Conservation (phyloP, 495 filamentous ascomycete species). For the Hyaloscypha bicolor region DNA sequence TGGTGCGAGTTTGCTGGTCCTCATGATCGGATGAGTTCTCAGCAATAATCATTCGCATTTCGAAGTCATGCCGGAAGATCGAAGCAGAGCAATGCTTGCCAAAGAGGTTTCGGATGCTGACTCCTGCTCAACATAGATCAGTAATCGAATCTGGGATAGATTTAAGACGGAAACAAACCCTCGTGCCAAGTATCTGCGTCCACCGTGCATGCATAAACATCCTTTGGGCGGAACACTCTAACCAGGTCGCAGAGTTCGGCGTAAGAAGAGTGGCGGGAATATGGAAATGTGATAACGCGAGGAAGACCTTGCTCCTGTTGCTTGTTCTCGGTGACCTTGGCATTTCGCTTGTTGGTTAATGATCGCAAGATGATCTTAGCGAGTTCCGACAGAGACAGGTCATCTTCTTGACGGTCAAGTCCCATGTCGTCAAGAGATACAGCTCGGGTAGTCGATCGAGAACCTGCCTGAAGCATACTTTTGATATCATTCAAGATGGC, state of each 20-base stretch:
- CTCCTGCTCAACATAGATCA: conserved; percentile 30
- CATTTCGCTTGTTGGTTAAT: conserved; percentile 11
- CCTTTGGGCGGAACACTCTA: conserved; percentile 65
- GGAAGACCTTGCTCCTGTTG: conserved; percentile 35
- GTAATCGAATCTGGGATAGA: background rate
- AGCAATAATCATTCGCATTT: conserved; percentile 47
- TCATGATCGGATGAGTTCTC: background rate
- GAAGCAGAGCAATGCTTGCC: conserved; percentile 65
- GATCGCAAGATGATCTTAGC: conserved; percentile 37
- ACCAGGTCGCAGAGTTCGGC: conserved; percentile 75
- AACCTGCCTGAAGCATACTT: conserved; percentile 31
- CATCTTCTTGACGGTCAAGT: conserved; percentile 41
- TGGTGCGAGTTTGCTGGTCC: conserved; percentile 6
- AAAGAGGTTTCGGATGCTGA: conserved; percentile 69
- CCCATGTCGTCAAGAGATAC: conserved; percentile 48
- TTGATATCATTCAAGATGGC: conserved; percentile 34
- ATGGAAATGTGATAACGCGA: conserved; percentile 67
- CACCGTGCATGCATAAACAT: conserved; percentile 86
- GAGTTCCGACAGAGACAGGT: conserved; percentile 48
- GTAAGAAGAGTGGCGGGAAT: conserved; percentile 89
- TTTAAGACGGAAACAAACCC: conserved; percentile 33
- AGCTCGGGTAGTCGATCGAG: conserved; percentile 17
- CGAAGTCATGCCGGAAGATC: conserved; percentile 65
- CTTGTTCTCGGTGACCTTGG: background rate
- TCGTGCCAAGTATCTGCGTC: conserved; percentile 63